Evolutionary conservation across 768 basidiomycete genomes (phyloP).

Genomic region (Mrakia gelida): DNA sequence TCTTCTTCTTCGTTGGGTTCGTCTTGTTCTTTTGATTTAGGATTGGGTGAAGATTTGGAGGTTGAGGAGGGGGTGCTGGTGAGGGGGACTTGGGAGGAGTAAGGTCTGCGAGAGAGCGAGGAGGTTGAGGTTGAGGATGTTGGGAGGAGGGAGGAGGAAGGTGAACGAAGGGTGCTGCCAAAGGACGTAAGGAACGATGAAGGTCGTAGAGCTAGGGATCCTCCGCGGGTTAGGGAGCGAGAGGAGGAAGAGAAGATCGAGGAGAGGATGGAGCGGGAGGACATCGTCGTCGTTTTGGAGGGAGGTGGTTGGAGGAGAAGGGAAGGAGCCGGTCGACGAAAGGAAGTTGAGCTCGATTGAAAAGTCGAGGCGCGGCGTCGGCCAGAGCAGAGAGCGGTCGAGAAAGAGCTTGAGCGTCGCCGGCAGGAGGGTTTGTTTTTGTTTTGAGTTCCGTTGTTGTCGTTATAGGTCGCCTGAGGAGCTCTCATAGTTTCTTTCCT

Average conservation of each 20-base stretch:
- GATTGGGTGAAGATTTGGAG: no score
- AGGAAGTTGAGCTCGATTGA: background rate
- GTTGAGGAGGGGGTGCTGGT: background rate
- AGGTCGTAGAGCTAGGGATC: background rate
- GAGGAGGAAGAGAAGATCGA: constrained; percentile 13
- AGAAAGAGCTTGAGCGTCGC: background rate
- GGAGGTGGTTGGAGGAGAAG: constrained; percentile 41
- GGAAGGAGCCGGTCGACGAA: constrained; percentile 43
- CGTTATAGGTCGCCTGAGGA: no score
- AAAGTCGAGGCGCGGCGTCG: background rate
- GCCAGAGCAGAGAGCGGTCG: no score
- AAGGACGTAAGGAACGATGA: background rate
- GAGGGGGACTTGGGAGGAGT: background rate
- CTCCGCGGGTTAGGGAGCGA: background rate
- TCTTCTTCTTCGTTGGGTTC: no score
- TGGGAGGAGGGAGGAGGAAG: background rate
- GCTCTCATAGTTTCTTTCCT: no score
- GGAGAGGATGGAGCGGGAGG: constrained; percentile 4
- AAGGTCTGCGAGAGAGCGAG: background rate
- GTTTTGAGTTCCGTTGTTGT: no score
- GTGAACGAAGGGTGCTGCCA: background rate
- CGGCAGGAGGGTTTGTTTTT: background rate
- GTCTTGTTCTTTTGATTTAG: no score
- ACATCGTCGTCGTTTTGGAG: background rate
- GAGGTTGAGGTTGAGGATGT: background rate